Base-by-base conservation (phyloP, 345 rosid genomes). In the Salix koriyanagi region DNA sequence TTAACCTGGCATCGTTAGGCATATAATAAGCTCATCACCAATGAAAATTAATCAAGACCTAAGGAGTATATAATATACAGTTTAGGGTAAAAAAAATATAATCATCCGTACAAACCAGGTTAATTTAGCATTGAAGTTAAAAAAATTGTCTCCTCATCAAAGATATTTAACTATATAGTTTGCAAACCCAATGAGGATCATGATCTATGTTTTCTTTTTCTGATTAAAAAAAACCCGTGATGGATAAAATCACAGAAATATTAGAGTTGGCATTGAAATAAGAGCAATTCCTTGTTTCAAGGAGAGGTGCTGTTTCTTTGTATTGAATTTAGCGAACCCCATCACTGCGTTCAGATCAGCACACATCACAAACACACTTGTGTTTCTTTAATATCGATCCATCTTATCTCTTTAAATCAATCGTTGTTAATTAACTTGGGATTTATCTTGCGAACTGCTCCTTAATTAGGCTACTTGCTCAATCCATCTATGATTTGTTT, bases 201-300 rank as follows among this genome's bases (percentile, higher is more conserved):
- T 77, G 61, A 25, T 73, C 76, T 79, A 83, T 80, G 66, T 56
- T 79, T 77, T 41, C 60, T 37, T 75, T 15, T 19, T 54, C 28
- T 36, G 44, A 32, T 56, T 34, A 66, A 6, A 6, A 32, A 58
- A 30, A 23, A 52, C 1, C 1, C 58, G 4, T 9, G 7, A 1
- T 28, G 66, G 64, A 16, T 30, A 25, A 23, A 56, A 64, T 26
- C 48, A 0, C 13, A 12, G 18, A 72, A 37, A 58, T 21, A 15
- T 26, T 18, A 15, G 58, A 39, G 71, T 68, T 77, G 81, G 77
- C 81, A 23, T 42, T 32, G 70, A 62, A 41, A 60, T 26, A 61
- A 68, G 78, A 69, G 75, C 62, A 75, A 62, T 36, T 75, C 82
- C 82, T 62, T 80, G 82, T 84, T 60, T 73, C 58, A 54, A 21